phyloP scores from a whole-genome alignment of 805 yeast species.

The Babjeviella inositovora region DNA sequence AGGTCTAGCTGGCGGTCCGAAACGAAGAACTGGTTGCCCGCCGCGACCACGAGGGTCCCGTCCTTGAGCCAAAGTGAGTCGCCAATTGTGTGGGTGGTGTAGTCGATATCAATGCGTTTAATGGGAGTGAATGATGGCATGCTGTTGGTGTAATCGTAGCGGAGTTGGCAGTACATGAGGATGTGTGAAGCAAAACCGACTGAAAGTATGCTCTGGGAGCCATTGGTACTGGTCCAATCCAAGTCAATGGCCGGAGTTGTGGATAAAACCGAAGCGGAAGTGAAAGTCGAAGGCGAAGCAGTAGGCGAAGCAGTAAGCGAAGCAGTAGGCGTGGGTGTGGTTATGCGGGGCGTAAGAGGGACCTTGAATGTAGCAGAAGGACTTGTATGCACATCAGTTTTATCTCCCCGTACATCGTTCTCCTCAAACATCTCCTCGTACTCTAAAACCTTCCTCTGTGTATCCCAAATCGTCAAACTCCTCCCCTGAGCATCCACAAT shows the following conservation, averaged over 20 bases:
- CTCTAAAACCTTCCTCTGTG: constrained; percentile 49
- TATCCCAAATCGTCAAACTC: constrained; percentile 66
- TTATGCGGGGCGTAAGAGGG: no score
- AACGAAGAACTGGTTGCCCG: constrained; percentile 81
- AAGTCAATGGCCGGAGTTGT: constrained; percentile 41
- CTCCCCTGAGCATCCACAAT: constrained; percentile 39
- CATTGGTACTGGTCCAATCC: constrained; percentile 73
- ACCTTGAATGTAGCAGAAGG: no score
- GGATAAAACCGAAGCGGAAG: no score
- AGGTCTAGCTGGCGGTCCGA: constrained; percentile 57
- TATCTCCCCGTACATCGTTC: constrained; percentile 9
- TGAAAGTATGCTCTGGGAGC: constrained; percentile 57
- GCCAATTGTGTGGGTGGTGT: constrained; percentile 71
- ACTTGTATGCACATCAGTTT: no score
- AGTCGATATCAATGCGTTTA: constrained; percentile 55
- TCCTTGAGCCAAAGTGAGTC: constrained; percentile 78
- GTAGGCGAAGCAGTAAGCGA: no score
- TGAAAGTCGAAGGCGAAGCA: no score
- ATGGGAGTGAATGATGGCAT: constrained; percentile 67
- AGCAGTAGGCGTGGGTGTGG: no score
- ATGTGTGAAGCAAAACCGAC: constrained; percentile 60
- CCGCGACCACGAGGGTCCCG: constrained; percentile 68
- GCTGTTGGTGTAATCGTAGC: constrained; percentile 78
- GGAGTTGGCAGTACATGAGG: constrained; percentile 58
- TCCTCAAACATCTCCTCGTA: constrained; percentile 26